Conservation (phyloP, 2,329 filamentous ascomycete genomes). For the Penicillium hordei region DNA sequence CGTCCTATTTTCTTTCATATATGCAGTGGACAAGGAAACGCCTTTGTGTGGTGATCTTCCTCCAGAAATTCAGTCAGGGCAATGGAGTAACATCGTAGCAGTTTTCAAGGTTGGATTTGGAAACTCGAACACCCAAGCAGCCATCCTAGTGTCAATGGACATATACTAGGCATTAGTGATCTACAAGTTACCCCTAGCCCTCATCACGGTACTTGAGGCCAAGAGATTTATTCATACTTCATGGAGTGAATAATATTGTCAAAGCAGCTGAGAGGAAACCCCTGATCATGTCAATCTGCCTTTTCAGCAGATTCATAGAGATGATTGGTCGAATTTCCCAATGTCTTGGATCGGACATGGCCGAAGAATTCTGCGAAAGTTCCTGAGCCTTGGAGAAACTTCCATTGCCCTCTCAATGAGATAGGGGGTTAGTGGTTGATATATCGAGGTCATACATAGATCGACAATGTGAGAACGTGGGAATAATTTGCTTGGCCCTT, state of each 20-base stretch:
- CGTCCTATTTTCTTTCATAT: no score
- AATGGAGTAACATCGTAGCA: background rate
- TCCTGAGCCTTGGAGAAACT: background rate
- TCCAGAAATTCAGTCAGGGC: background rate
- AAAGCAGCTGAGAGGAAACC: no score
- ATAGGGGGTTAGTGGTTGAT: background rate
- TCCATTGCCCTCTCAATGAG: background rate
- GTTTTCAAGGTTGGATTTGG: background rate
- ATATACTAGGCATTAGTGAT: background rate
- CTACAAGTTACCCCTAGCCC: background rate
- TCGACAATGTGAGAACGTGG: background rate
- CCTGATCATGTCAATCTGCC: background rate
- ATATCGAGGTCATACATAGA: background rate
- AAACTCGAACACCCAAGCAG: background rate
- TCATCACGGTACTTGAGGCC: background rate
- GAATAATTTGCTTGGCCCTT: background rate
- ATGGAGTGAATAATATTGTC: background rate
- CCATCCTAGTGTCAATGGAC: background rate
- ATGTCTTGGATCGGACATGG: background rate
- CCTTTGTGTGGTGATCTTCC: background rate
- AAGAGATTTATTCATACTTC: background rate
- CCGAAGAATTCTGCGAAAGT: background rate
- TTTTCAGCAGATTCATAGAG: background rate
- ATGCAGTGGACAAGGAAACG: background rate
- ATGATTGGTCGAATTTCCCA: background rate